These are phyloP conservation scores for Neurospora sp. DNA, from an alignment of 495 filamentous ascomycete species.

Conservation along the genomic window DNA sequence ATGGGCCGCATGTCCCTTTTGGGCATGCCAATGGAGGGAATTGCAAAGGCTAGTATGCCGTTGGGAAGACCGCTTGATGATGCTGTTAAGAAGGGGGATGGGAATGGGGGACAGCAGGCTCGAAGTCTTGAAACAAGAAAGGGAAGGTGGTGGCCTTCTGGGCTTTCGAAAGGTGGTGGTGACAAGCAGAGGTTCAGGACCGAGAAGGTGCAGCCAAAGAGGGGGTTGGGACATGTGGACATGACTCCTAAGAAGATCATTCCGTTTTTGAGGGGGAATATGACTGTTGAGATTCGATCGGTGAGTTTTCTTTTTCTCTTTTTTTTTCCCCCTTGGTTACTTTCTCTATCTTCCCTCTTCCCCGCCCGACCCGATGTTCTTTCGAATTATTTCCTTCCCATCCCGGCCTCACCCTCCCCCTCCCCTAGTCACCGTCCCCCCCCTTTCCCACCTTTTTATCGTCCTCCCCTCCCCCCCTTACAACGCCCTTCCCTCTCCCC, in stretches of 20 bases:
- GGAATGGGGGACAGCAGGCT: not conserved
- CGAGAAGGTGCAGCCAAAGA: not conserved
- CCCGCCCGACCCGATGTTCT: not conserved
- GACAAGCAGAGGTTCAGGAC: not conserved
- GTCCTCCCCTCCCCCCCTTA: too few species aligned
- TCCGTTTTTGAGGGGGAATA: constrained; percentile 10
- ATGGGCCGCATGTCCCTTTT: constrained; percentile 15
- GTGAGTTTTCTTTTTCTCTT: constrained; percentile 2
- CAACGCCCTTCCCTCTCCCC: not conserved
- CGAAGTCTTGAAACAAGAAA: not conserved
- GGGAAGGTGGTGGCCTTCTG: not conserved
- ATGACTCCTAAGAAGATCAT: constrained; percentile 2
- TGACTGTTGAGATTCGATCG: constrained; percentile 9
- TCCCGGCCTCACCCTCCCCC: too few species aligned
- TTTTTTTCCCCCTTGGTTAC: not conserved
- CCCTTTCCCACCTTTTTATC: not conserved
- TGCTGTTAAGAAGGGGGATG: not conserved
- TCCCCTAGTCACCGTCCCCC: too few species aligned
- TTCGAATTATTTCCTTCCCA: not conserved
- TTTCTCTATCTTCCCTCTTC: not conserved
- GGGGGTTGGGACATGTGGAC: not conserved
- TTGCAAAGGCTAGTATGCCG: constrained; percentile 7
- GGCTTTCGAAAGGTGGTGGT: not conserved
- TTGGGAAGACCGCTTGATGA: not conserved
- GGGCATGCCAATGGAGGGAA: constrained; percentile 9